Evolutionary conservation across 164 flowering plant genomes (phyloP), one percentile per base, ranked within the genome.

Genomic region (Vitis rupestris): DNA sequence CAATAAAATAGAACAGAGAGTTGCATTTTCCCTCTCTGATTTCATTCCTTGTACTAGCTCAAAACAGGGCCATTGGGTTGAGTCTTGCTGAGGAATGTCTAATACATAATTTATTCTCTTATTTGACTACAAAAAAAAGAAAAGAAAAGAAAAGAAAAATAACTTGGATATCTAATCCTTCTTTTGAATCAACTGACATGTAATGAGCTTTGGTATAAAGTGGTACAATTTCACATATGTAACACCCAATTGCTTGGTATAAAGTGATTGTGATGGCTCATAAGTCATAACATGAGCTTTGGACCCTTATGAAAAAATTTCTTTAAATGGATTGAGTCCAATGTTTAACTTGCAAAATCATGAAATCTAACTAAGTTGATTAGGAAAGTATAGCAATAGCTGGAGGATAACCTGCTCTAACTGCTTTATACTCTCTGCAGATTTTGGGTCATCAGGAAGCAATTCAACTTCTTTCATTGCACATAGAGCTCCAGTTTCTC

Each of bases 381-480:
- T 37, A 49, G 27, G 27, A 1, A 23, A 49, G 62, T 53, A 27
- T 48, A 29, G 57, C 49, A 50, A 37, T 65, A 23, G 15, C 3
- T 17, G 75, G 49, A 58, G 19, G 61, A 13, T 57, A 66, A 91
- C 98, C 99, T 94, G 99, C 79, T 90, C 87, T 71, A 94, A 74
- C 72, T 94, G 99, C 72, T 81, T 87, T 56, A 92, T 85, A 72
- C 87, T 72, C 77, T 94, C 99, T 15, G 84, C 87, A 74, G 93
- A 88, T 71, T 92, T 92, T 29, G 94, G 83, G 65, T 94, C 99
- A 83, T 88, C 97, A 12, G 89, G 93, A 74, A 83, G 78, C 58
- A 94, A 61, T 61, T 84, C 87, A 48, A 92, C 99, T 79, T 92
- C 99, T 85, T 94, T 94, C 95, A 94, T 92, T n/a, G 99, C 97